Percentiles rank a stretch among this genome's conserved stretches.
Conservation (phyloP, 306 rosid genomes). For the Acacia confusa region DNA sequence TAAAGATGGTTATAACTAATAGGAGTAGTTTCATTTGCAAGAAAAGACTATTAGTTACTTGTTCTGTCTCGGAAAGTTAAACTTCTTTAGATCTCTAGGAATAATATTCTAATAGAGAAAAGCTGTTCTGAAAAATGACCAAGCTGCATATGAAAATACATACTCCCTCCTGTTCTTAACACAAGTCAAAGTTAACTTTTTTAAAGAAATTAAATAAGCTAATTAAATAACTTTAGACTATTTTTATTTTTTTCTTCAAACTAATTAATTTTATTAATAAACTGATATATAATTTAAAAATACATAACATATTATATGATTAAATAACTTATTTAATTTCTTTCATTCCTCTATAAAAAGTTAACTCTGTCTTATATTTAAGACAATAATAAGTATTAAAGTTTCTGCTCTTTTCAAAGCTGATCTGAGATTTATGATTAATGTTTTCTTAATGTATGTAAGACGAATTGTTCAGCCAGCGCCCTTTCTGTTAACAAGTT, state of each 20-base stretch:
- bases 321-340: too few relatives aligned
- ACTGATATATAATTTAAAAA: too few relatives aligned
- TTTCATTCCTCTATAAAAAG: too few relatives aligned
- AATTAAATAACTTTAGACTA: too few relatives aligned
- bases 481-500: constrained; percentile 5
- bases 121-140: constrained; percentile 23
- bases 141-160: constrained; percentile 2
- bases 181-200: too few relatives aligned
- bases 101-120: constrained; percentile 12
- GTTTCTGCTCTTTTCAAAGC: constrained; percentile 16
- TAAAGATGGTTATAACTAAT: neutral
- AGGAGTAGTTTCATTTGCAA: constrained; percentile 18
- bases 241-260: too few relatives aligned
- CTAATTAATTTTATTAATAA: too few relatives aligned
- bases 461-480: constrained; percentile 23
- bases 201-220: too few relatives aligned
- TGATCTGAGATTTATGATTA: neutral
- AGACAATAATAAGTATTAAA: too few relatives aligned
- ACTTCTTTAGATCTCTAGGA: constrained; percentile 29
- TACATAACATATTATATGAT: too few relatives aligned
- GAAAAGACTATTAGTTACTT: constrained; percentile 23
- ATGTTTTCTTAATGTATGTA: constrained; percentile 14
- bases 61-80: constrained; percentile 16
- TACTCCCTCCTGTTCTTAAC: too few relatives aligned
- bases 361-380: too few relatives aligned